These are phyloP conservation scores for Wakefieldia striispora DNA, from an alignment of 768 basidiomycete genomes.

Conservation along the genomic window DNA sequence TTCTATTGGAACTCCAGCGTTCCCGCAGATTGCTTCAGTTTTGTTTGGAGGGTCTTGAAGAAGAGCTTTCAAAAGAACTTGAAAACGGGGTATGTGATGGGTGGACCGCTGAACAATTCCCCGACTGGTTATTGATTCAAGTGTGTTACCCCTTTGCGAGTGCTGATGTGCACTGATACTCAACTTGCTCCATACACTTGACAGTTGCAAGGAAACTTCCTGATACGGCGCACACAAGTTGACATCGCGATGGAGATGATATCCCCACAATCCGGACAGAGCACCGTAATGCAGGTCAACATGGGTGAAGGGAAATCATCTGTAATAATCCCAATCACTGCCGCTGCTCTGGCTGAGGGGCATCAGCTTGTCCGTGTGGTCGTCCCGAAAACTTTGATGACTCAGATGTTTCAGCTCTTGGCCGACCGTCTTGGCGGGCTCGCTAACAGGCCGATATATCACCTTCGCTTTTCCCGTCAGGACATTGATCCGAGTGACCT, in stretches of 20 bases:
- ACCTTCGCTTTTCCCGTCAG: conserved; percentile 44
- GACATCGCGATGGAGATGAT: conserved; percentile 47
- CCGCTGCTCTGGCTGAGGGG: conserved; percentile 41
- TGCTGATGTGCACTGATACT: too few relatives aligned
- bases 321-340: conserved; percentile 43
- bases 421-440: conserved; percentile 41
- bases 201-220: conserved; percentile 46
- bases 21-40: neutral
- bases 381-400: conserved; percentile 41
- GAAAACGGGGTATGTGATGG: neutral
- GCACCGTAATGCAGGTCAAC: conserved; percentile 45
- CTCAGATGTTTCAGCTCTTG: conserved; percentile 46
- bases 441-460: conserved; percentile 42
- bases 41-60: neutral
- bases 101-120: neutral
- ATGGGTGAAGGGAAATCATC: conserved; percentile 58
- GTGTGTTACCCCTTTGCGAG: neutral
- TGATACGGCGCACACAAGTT: conserved; percentile 42
- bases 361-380: conserved; percentile 43
- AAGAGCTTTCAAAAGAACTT: neutral
- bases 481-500: too few relatives aligned
- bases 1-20: conserved; percentile 30
- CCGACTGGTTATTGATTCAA: conserved; percentile 3
- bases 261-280: conserved; percentile 31
- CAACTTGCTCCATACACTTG: neutral